Percentiles rank a stretch among this genome's conserved stretches.
These are phyloP conservation scores for Echites panduratus DNA, from an alignment of 257 asterid genomes.

Conservation along the genomic window DNA sequence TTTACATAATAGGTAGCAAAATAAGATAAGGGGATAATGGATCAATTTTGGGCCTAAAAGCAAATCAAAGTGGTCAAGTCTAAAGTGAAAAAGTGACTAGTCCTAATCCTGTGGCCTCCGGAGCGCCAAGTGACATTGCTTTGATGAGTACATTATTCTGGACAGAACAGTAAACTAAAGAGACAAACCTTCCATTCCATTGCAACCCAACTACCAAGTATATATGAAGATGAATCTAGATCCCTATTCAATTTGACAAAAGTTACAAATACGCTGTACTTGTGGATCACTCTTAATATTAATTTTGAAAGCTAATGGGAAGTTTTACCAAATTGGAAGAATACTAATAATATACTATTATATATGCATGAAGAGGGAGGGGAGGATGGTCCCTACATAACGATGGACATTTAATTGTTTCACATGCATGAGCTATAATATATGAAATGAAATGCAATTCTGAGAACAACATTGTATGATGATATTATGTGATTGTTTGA, in stretches of 20 bases:
- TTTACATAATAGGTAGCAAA: no score
- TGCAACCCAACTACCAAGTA: no score
- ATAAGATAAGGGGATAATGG: no score
- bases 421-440: slow-evolving; percentile 19
- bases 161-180: not conserved
- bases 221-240: not conserved
- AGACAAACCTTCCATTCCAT: not conserved
- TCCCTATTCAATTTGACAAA: not conserved
- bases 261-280: not conserved
- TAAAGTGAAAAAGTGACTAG: not conserved
- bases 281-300: not conserved
- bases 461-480: not conserved
- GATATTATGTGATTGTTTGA: not conserved
- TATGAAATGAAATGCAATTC: not conserved
- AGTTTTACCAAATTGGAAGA: slow-evolving; percentile 3
- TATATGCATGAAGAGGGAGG: slow-evolving; percentile 9
- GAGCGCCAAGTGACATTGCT: not conserved
- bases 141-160: no score
- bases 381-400: slow-evolving; percentile 17
- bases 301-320: not conserved
- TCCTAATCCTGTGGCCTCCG: not conserved
- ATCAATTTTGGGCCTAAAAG: no score
- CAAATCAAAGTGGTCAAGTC: not conserved
- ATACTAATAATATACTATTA: not conserved
- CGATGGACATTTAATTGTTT: slow-evolving; percentile 13